A percentile compares a stretch with the other conserved stretches of the same genome.
These are phyloP conservation scores for Penicillium sp. DNA, from an alignment of 2,329 filamentous ascomycete genomes.

Conservation along the genomic window DNA sequence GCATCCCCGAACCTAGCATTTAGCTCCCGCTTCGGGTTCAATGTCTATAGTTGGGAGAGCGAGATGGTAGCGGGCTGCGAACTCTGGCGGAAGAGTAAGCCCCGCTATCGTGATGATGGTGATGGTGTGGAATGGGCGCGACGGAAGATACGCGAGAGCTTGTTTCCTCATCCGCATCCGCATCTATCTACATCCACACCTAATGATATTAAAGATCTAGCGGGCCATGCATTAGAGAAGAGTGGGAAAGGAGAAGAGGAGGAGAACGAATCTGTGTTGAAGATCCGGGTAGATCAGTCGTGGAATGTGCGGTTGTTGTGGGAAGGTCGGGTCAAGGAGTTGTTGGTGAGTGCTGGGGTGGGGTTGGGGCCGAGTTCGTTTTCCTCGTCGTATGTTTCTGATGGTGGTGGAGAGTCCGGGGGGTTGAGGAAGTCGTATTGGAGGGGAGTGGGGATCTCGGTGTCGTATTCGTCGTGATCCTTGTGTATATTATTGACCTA, in stretches of 20 bases:
- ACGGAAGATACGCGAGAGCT: slow-evolving; percentile 27
- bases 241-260: too few species aligned
- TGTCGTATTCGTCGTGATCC: slow-evolving; percentile 35
- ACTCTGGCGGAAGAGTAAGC: slow-evolving; percentile 63
- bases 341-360: slow-evolving; percentile 83
- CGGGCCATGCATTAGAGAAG: too few species aligned
- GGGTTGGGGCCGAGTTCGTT: slow-evolving; percentile 57
- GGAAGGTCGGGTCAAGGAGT: slow-evolving; percentile 85
- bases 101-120: slow-evolving; percentile 37
- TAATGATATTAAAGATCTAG: too few species aligned
- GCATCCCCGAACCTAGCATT: slow-evolving; percentile 74
- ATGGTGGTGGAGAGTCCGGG: too few species aligned
- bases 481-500: neutral
- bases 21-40: slow-evolving; percentile 89
- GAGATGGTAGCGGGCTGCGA: slow-evolving; percentile 86
- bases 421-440: slow-evolving; percentile 31
- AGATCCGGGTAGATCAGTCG: slow-evolving; percentile 80
- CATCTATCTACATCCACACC: too few species aligned
- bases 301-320: slow-evolving; percentile 77
- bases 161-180: too few species aligned
- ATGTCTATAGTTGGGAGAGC: slow-evolving; percentile 96
- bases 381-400: slow-evolving; percentile 21
- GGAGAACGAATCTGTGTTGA: slow-evolving; percentile 75
- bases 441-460: slow-evolving; percentile 36
- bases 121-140: slow-evolving; percentile 39